Evolutionary conservation across 768 basidiomycete species (phyloP).

Genomic region (Cystofilobasidium capitatum): DNA sequence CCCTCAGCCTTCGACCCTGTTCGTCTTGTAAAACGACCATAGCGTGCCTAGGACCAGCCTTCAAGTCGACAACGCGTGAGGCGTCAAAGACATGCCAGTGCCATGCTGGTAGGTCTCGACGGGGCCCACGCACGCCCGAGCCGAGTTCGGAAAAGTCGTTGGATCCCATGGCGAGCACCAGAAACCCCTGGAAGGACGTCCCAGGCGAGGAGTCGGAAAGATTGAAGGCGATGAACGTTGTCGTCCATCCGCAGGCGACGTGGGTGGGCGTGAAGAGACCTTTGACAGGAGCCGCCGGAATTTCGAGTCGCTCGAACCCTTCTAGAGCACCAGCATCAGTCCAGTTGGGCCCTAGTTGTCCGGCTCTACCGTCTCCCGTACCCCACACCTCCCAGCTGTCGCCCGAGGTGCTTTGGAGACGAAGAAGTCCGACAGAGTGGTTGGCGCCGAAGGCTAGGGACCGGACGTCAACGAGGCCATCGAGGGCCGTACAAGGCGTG

Average conservation of each 20-base stretch:
- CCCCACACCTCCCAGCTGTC: background rate
- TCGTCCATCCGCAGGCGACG: conserved; percentile 12
- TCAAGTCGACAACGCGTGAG: background rate
- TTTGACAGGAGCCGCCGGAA: background rate
- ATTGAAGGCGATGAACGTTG: conserved; percentile 40
- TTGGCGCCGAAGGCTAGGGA: background rate
- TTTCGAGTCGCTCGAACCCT: background rate
- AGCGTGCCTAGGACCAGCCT: background rate
- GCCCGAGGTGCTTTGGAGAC: background rate
- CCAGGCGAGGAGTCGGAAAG: conserved; percentile 44
- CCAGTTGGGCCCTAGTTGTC: background rate
- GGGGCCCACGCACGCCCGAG: background rate
- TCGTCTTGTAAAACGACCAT: background rate
- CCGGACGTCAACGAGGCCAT: background rate
- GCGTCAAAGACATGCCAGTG: conserved; percentile 3
- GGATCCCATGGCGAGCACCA: conserved; percentile 38
- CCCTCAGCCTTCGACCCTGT: background rate
- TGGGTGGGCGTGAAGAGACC: background rate
- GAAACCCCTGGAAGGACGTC: conserved; percentile 40
- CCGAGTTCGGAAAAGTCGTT: conserved; percentile 6
- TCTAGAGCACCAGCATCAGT: background rate
- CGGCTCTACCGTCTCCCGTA: background rate
- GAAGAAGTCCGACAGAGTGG: background rate
- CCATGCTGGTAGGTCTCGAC: too few species aligned
- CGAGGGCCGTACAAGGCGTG: background rate